Evolutionary conservation across 306 rosid species (phyloP).

Genomic region (Mimosa bimucronata): DNA sequence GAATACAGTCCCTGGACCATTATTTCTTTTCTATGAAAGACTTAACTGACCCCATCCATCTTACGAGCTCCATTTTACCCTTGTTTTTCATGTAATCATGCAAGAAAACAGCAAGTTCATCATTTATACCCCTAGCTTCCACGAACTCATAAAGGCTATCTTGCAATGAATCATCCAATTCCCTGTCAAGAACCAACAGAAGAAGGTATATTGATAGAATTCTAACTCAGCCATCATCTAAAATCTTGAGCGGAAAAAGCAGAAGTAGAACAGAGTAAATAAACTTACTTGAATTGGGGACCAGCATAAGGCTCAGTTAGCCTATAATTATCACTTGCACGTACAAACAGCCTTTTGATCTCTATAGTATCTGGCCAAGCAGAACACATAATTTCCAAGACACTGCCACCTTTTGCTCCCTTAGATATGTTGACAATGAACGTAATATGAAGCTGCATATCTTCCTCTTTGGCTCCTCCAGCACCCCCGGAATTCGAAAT

Average conservation of each 20-base stretch:
- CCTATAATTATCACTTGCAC: slow-evolving; percentile 35
- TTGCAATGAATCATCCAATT: slow-evolving; percentile 84
- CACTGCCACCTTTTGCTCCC: slow-evolving; percentile 45
- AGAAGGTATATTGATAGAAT: slow-evolving; percentile 14
- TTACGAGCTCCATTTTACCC: slow-evolving; percentile 69
- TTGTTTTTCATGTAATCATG: slow-evolving; percentile 77
- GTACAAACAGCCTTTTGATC: slow-evolving; percentile 54
- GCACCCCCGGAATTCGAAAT: slow-evolving; percentile 44
- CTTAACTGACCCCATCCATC: slow-evolving; percentile 80
- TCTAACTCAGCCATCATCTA: background rate
- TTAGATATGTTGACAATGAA: slow-evolving; percentile 68
- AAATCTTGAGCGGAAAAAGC: slow-evolving; percentile 14
- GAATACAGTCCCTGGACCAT: too few relatives aligned
- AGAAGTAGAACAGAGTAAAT: background rate
- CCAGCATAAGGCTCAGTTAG: slow-evolving; percentile 66
- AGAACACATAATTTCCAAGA: slow-evolving; percentile 76
- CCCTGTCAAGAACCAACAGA: slow-evolving; percentile 58
- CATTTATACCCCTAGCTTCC: slow-evolving; percentile 76
- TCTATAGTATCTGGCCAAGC: slow-evolving; percentile 82
- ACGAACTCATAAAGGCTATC: slow-evolving; percentile 72
- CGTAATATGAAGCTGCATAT: slow-evolving; percentile 69
- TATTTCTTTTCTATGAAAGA: slow-evolving; percentile 68
- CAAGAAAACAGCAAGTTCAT: slow-evolving; percentile 71
- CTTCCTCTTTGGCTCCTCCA: slow-evolving; percentile 44
- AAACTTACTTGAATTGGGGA: slow-evolving; percentile 78